Evolutionary conservation across 2,329 filamentous ascomycete species (phyloP), one percentile per base, ranked within the genome.

Genomic region (Lachnellula occidentalis): DNA sequence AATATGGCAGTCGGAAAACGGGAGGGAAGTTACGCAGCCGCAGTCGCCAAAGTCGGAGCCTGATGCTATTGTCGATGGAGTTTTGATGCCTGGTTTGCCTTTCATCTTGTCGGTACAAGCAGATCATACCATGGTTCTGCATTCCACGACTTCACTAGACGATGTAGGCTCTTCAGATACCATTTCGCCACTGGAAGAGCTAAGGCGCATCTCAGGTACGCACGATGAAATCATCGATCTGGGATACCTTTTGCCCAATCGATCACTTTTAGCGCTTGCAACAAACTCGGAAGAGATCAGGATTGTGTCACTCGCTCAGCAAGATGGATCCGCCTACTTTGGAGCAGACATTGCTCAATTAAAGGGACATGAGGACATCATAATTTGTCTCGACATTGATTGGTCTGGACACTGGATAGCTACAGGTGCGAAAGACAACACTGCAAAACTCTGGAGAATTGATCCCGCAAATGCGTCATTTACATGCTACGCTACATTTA

Each of bases 191-290:
- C 73, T 65, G 48, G 61, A 57, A 66, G 72, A 55, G 66, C 79
- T 88, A 45, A 83, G 88, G 62, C 83, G 90, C 45, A 95, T 99
- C 62, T 96, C 92, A 4, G 95, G 94, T 51, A 96, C 94, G 6
- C 91, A 97, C 70, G 95, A 99, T 69, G 94, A 99, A 70, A 91
- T 99, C 50, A 96, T 99, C 62, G 95, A 99, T 68, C 75, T 99
- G 34, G 88, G 87, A 31, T 96, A 94, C 66, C 77, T 97, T 52
- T 83, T 94, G 1, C 82, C 85, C 0, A 86, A 95, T 64, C 83
- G 82, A 54, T 92, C 90, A 2, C 74, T 95, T 50, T 78, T 99
- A 58, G 95, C 94, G 5, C 76, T 99, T 24, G 94, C 92, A 6
- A 97, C 92, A 2, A 99, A 99, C 70, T 90, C 92, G 0, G 94